A percentile compares a stretch with the other conserved stretches of the same genome.
Evolutionary conservation across 129 eudicot species (phyloP).

Genomic region (Centrapalus pauciflorus): DNA sequence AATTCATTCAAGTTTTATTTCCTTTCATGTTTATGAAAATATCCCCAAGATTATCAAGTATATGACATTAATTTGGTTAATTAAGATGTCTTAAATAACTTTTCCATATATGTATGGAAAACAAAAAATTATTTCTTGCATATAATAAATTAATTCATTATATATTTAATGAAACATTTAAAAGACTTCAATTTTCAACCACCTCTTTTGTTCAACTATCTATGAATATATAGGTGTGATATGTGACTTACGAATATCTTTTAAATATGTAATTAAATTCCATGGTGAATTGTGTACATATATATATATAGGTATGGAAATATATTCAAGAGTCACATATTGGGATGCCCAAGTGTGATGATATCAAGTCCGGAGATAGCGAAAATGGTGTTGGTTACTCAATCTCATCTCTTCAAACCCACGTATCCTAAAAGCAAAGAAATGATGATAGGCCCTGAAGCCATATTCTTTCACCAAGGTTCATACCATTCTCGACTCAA

Average conservation of each 20-base stretch:
- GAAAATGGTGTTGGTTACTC: conserved; percentile 47
- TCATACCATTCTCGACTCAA: conserved; percentile 61
- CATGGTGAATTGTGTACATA: not conserved
- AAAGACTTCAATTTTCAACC: too few species aligned
- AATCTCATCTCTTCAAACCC: conserved; percentile 86
- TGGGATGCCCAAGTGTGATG: conserved; percentile 98
- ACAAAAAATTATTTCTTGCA: too few species aligned
- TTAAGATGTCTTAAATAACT: not conserved
- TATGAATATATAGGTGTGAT: too few species aligned
- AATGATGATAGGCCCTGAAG: conserved; percentile 65
- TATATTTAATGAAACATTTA: too few species aligned
- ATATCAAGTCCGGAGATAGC: conserved; percentile 87
- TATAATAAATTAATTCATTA: too few species aligned
- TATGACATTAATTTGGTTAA: not conserved
- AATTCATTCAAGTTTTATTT: too few species aligned
- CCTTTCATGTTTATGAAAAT: not conserved
- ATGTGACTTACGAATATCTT: too few species aligned
- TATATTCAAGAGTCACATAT: conserved; percentile 73
- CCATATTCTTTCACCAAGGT: conserved; percentile 90
- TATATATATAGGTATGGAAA: conserved; percentile 51
- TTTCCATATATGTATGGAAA: too few species aligned
- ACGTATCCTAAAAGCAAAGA: conserved; percentile 85
- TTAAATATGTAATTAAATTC: not conserved
- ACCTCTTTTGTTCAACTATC: too few species aligned
- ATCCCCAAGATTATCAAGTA: not conserved